These are phyloP conservation scores for Herpetomonas muscarum DNA, from an alignment of 208 protist species.

Conservation along the genomic window DNA sequence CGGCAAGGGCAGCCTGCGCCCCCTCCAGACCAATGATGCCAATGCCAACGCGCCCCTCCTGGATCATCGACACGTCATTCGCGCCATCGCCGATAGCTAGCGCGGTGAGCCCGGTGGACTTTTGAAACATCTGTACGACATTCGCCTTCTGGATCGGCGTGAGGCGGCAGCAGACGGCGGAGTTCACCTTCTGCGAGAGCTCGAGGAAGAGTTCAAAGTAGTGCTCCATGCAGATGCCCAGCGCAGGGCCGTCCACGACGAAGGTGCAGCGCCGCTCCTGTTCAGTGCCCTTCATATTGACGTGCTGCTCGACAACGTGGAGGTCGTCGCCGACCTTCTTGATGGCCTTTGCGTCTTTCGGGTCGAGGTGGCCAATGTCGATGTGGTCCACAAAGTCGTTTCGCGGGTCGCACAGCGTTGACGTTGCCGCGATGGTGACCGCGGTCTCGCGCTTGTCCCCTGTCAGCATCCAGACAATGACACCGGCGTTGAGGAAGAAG, in stretches of 20 bases:
- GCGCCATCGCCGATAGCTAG: slow-evolving; percentile 98
- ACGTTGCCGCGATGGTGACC: slow-evolving; percentile 83
- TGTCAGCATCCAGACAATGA: slow-evolving; percentile 97
- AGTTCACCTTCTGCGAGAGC: slow-evolving; percentile 73
- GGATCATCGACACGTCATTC: slow-evolving; percentile 98
- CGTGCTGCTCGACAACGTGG: slow-evolving; percentile 49
- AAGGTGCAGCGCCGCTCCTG: slow-evolving; percentile 60
- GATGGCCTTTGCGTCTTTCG: slow-evolving; percentile 31
- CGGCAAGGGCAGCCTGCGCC: slow-evolving; percentile 90
- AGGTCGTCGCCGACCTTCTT: slow-evolving; percentile 64
- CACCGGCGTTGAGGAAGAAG: slow-evolving; percentile 88
- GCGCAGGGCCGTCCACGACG: slow-evolving; percentile 77
- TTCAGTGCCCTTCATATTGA: slow-evolving; percentile 35
- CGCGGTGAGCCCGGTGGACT: slow-evolving; percentile 75
- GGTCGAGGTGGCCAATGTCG: slow-evolving; percentile 61
- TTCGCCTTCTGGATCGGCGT: slow-evolving; percentile 89
- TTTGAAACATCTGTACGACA: slow-evolving; percentile 90
- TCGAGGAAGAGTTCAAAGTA: slow-evolving; percentile 69
- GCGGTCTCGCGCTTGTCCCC: slow-evolving; percentile 98
- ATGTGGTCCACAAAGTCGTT: slow-evolving; percentile 83
- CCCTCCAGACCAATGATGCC: slow-evolving; percentile 97
- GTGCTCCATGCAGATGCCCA: slow-evolving; percentile 67
- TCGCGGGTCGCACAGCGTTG: slow-evolving; percentile 72
- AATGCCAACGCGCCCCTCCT: slow-evolving; percentile 92
- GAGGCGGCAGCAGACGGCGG: slow-evolving; percentile 86